Conservation (phyloP, 345 rosid genomes). For the Heritiera littoralis region DNA sequence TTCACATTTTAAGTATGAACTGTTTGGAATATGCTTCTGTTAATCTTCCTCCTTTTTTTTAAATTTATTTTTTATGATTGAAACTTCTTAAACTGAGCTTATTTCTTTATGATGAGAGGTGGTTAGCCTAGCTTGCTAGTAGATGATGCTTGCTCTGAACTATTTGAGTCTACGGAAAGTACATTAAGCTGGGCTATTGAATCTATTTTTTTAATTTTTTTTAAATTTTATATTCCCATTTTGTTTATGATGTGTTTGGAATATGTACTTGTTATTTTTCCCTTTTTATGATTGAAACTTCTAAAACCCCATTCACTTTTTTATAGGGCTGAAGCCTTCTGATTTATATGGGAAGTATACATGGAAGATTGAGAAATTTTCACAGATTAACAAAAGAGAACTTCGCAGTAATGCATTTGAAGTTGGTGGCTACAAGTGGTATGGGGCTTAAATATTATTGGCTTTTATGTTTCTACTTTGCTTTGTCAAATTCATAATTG, state of each 20-base stretch:
- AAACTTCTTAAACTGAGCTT: constrained; percentile 23
- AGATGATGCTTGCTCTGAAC: not conserved
- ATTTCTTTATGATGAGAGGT: constrained; percentile 24
- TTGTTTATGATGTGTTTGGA: not conserved
- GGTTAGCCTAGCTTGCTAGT: not conserved
- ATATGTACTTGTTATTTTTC: not conserved
- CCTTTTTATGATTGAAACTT: constrained; percentile 13
- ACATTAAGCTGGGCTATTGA: not conserved
- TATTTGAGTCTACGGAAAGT: not conserved
- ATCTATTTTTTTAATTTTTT: not conserved
- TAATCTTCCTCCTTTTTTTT: too few relatives aligned
- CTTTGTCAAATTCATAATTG: constrained; percentile 2
- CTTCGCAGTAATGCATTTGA: constrained; percentile 78
- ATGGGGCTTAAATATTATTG: constrained; percentile 33
- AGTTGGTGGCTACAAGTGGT: constrained; percentile 96
- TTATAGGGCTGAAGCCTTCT: constrained; percentile 71
- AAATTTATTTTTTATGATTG: not conserved
- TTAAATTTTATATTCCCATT: too few relatives aligned
- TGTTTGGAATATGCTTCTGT: too few relatives aligned
- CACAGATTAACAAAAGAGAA: constrained; percentile 78
- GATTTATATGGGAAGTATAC: constrained; percentile 73
- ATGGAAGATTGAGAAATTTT: constrained; percentile 89
- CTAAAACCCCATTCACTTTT: constrained; percentile 24
- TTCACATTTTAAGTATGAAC: not conserved
- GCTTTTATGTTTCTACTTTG: constrained; percentile 5